A percentile compares a stretch with the other conserved stretches of the same genome.
phyloP scores from a whole-genome alignment of 2,329 filamentous ascomycete genomes.

The Fusarium albidum region DNA sequence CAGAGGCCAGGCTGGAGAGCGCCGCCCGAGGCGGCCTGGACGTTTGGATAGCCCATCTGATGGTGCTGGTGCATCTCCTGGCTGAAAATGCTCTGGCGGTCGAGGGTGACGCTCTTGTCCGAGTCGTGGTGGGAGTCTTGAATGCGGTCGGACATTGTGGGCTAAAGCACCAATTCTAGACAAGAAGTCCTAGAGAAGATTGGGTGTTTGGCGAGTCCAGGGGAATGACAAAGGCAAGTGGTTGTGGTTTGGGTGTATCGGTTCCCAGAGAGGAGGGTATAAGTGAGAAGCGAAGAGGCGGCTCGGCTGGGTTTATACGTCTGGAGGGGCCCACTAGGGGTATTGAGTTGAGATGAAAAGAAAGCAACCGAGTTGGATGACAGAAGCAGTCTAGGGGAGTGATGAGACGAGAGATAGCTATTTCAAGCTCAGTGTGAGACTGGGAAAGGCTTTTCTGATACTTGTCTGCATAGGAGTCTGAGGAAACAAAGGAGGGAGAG shows the following conservation, averaged over 20 bases:
- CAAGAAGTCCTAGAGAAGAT: background rate
- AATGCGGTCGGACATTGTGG: slow-evolving; percentile 35
- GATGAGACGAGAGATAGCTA: slow-evolving; percentile 31
- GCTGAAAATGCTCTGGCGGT: slow-evolving; percentile 23
- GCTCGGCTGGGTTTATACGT: too few relatives aligned
- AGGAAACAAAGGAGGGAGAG: slow-evolving; percentile 12
- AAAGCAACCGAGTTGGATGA: slow-evolving; percentile 9
- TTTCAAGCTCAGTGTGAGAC: slow-evolving; percentile 34
- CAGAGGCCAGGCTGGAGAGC: slow-evolving; percentile 76
- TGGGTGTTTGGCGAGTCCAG: background rate
- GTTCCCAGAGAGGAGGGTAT: too few relatives aligned
- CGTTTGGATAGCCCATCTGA: slow-evolving; percentile 37
- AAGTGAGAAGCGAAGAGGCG: background rate
- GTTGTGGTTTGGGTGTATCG: background rate
- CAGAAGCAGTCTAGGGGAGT: slow-evolving; percentile 27
- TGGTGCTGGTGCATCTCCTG: slow-evolving; percentile 38
- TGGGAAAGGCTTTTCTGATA: slow-evolving; percentile 21
- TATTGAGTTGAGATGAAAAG: background rate
- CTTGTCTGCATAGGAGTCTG: slow-evolving; percentile 17
- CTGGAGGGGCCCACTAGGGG: background rate
- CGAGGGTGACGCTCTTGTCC: slow-evolving; percentile 36
- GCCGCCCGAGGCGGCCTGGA: slow-evolving; percentile 68
- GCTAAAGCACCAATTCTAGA: background rate
- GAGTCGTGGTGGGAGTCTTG: slow-evolving; percentile 35
- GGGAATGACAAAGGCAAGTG: slow-evolving; percentile 1